Evolutionary conservation across 1,284 basidiomycete species (phyloP).

Genomic region (Cryptococcus sp.): DNA sequence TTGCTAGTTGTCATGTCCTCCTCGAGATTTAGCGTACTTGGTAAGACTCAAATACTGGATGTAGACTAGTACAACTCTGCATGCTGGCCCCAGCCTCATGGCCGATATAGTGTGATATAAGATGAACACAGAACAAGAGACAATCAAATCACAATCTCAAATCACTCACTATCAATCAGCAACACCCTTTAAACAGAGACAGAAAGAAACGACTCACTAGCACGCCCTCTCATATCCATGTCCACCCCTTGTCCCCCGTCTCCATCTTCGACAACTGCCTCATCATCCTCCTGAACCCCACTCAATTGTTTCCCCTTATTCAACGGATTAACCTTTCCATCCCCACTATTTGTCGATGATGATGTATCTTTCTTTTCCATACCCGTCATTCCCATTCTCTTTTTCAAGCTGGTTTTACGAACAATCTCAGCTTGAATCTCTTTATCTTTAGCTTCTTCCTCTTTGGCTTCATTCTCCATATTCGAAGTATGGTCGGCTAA

Average conservation of each 20-base stretch:
- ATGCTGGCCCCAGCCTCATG: too few relatives aligned
- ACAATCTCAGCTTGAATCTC: conserved; percentile 25
- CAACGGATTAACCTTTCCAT: background rate
- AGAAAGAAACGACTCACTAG: conserved; percentile 10
- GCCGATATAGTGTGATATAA: background rate
- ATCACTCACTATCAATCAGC: background rate
- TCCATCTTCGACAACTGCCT: conserved; percentile 5
- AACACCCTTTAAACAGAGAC: background rate
- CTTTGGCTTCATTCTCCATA: conserved; percentile 43
- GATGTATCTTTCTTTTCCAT: background rate
- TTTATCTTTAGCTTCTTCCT: conserved; percentile 42
- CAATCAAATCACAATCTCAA: background rate
- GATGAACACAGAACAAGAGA: conserved; percentile 16
- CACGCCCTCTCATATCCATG: conserved; percentile 6
- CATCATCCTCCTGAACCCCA: conserved; percentile 4
- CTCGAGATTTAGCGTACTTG: too few relatives aligned
- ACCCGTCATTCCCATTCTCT: conserved; percentile 8
- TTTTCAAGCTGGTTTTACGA: conserved; percentile 12
- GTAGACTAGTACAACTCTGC: too few relatives aligned
- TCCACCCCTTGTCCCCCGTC: background rate
- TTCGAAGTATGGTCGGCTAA: conserved; percentile 39
- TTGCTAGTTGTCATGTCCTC: too few relatives aligned
- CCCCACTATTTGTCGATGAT: background rate
- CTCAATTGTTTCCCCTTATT: background rate
- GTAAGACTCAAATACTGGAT: too few relatives aligned